phyloP scores from a whole-genome alignment of 495 filamentous ascomycete genomes.

The Ramalina intermedia region DNA sequence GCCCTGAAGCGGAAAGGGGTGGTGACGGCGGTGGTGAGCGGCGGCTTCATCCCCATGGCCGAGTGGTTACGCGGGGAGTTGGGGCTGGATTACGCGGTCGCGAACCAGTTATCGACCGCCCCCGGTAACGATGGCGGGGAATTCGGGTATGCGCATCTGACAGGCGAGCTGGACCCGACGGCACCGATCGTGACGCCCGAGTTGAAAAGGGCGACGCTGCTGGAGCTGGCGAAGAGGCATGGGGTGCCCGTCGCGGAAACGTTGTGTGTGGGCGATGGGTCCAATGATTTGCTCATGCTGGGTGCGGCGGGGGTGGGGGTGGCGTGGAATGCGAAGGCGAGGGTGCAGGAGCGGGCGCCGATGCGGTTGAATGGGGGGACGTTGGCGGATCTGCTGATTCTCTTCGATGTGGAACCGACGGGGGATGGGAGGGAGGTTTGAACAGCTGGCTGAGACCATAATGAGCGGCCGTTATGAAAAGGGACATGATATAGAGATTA shows the following conservation, averaged over 20 bases:
- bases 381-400: conserved; percentile 66
- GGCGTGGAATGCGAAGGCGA: conserved; percentile 86
- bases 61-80: conserved; percentile 68
- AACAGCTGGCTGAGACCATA: no score
- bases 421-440: no score
- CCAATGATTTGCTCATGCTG: conserved; percentile 93
- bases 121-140: neutral
- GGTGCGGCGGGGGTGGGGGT: conserved; percentile 74
- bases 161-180: conserved; percentile 54
- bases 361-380: conserved; percentile 68
- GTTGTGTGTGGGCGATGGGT: conserved; percentile 81
- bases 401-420: conserved; percentile 41
- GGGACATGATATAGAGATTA: no score
- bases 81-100: conserved; percentile 72
- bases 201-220: conserved; percentile 61
- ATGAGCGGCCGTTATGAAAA: no score
- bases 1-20: conserved; percentile 62
- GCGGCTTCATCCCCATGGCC: conserved; percentile 81
- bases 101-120: conserved; percentile 44
- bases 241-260: conserved; percentile 59
- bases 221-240: conserved; percentile 62
- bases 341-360: conserved; percentile 74
- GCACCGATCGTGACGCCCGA: conserved; percentile 70
- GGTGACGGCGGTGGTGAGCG: conserved; percentile 78
- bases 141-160: conserved; percentile 32